A percentile compares a stretch with the other conserved stretches of the same genome.
phyloP scores from a whole-genome alignment of 805 yeast species.

The Priceomyces fermenticarens region DNA sequence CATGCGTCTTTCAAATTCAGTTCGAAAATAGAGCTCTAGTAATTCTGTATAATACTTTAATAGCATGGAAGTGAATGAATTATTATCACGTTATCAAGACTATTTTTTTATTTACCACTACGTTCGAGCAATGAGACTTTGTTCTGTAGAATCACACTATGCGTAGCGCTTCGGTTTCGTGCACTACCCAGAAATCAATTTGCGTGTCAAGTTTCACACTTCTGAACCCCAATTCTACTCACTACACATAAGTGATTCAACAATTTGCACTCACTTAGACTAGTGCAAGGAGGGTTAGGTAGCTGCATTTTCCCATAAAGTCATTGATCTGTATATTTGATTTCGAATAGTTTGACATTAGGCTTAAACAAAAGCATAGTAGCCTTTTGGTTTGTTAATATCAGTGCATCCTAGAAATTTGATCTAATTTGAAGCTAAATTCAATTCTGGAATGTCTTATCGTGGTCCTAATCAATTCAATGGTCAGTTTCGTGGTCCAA shows the following conservation, averaged over 20 bases:
- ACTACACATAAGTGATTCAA: no score
- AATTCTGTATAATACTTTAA: no score
- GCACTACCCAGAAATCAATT: slow-evolving; percentile 1
- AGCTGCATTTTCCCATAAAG: background rate
- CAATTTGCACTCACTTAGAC: no score
- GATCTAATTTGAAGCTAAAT: background rate
- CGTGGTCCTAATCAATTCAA: slow-evolving; percentile 44
- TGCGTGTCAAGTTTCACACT: slow-evolving; percentile 3
- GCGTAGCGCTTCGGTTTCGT: no score
- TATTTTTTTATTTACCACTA: no score
- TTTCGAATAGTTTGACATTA: background rate
- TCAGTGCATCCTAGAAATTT: background rate
- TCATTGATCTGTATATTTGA: background rate
- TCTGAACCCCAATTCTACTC: no score
- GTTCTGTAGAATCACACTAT: no score
- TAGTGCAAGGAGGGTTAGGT: no score
- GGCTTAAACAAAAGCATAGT: background rate
- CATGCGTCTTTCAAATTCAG: slow-evolving; percentile 20
- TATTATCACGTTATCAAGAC: no score
- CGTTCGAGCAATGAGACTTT: no score
- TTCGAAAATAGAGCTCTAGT: slow-evolving; percentile 1
- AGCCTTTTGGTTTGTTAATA: background rate
- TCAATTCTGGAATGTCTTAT: slow-evolving; percentile 30
- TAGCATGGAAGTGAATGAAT: no score
- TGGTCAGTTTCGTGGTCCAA: slow-evolving; percentile 25